Evolutionary conservation across 306 rosid species (phyloP).

Genomic region (Casuarina equisetifolia): DNA sequence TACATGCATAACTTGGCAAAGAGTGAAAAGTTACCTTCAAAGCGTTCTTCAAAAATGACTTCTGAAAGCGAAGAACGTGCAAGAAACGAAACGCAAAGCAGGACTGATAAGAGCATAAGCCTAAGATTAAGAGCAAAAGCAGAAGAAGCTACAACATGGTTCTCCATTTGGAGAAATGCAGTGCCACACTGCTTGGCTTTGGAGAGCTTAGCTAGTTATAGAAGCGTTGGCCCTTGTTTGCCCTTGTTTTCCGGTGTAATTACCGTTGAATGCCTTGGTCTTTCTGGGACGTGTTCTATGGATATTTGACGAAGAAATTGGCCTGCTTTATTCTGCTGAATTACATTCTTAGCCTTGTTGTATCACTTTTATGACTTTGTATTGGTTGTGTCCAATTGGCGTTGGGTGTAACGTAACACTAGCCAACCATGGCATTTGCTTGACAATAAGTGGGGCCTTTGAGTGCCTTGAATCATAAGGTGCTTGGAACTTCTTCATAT

Average conservation of each 20-base stretch:
- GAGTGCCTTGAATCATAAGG: too few relatives aligned
- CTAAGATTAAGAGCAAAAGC: constrained; percentile 4
- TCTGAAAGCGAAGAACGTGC: constrained; percentile 50
- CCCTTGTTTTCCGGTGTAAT: constrained; percentile 26
- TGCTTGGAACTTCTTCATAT: too few relatives aligned
- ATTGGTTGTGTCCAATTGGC: constrained; percentile 21
- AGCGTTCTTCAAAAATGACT: constrained; percentile 83
- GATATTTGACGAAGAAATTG: too few relatives aligned
- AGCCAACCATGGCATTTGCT: constrained; percentile 20
- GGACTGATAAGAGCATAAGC: constrained; percentile 14
- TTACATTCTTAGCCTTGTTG: too few relatives aligned
- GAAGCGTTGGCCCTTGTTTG: background rate
- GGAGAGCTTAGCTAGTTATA: constrained; percentile 34
- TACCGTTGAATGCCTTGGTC: constrained; percentile 19
- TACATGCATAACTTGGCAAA: background rate
- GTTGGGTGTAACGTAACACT: constrained; percentile 14
- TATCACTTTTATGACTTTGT: background rate
- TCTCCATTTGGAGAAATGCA: constrained; percentile 40
- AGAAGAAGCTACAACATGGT: constrained; percentile 13
- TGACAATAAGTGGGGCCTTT: background rate
- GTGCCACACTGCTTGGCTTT: background rate
- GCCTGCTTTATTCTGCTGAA: too few relatives aligned
- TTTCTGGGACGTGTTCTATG: background rate
- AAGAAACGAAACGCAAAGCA: constrained; percentile 25
- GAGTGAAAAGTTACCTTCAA: constrained; percentile 50